Evolutionary conservation across 1,139 yeast species (phyloP), one percentile per base, ranked within the genome.

Genomic region (Protomyces macrosporus): DNA sequence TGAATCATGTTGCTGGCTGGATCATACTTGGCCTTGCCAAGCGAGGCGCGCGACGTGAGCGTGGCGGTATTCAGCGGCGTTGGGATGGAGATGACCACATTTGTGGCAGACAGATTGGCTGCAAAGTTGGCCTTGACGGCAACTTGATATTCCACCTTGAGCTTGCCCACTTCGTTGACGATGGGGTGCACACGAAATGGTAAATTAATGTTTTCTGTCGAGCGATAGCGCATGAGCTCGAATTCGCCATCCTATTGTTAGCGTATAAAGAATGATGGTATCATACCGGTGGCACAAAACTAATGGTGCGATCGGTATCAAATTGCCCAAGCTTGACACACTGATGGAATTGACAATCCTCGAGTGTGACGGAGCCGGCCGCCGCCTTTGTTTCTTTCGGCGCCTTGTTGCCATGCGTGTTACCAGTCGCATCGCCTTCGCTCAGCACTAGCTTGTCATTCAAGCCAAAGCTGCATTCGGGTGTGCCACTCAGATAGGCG

Each of bases 311-410:
- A 52, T 85, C 86, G 6, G 81, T 73, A 69, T 87, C 90, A 73
- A 87, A 88, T 71, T 82, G 81, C 53, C 85, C 82, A 60, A 88
- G 77, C 64, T 87, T 81, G 42, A 89, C 96, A 74, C 96, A 87
- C 70, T 89, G 95, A 74, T 93, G 98, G 75, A 91, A 88, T 69
- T 88, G 90, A 70, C 90, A 85, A 73, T 90, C 96, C 69, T 86
- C 89, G 12, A 90, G 75, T 0, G 79, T 74, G 30, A 84, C 89
- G 53, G 80, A 76, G 0, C 83, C 82, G 0, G 81, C 78, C 2
- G 80, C 79, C 0, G 81, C 79, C 35, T 57, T 68, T 56, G 65
- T 57, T 60, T 53, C 58, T 58, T 37, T 65, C 58, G 55, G 66
- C 34, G 51, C 45, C 53, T 48, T 63, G 23, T 55, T 59, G 33